Percentiles rank a stretch among this genome's conserved stretches.
Evolutionary conservation across 352 stramenopile genomes (phyloP).

Genomic region (Globisporangium paddicum): DNA sequence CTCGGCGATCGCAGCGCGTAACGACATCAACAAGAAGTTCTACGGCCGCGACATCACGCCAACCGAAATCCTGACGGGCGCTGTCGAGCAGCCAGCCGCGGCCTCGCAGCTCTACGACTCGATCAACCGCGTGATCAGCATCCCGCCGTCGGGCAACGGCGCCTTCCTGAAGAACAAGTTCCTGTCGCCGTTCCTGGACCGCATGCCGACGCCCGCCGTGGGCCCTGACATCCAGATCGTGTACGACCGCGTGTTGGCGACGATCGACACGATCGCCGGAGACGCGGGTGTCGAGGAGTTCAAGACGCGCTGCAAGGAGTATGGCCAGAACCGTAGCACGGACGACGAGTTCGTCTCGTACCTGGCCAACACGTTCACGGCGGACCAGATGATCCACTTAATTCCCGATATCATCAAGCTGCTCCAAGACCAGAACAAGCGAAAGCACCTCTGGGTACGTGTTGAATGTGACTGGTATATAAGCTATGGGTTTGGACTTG

Average conservation of each 20-base stretch:
- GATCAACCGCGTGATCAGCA: constrained; percentile 67
- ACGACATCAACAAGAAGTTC: constrained; percentile 86
- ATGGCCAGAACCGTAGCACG: constrained; percentile 74
- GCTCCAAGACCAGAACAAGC: constrained; percentile 77
- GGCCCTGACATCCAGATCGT: constrained; percentile 78
- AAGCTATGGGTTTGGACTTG: too few relatives aligned
- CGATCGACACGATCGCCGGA: constrained; percentile 62
- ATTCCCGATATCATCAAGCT: constrained; percentile 83
- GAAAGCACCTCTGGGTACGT: constrained; percentile 81
- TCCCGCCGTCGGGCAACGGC: constrained; percentile 55
- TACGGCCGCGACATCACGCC: constrained; percentile 85
- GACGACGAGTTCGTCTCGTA: constrained; percentile 70
- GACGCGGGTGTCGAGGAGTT: constrained; percentile 68
- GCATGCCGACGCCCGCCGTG: constrained; percentile 64
- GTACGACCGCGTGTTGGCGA: constrained; percentile 76
- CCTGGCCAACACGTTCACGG: constrained; percentile 63
- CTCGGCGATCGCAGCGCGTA: constrained; percentile 69
- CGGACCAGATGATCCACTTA: constrained; percentile 64
- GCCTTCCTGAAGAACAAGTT: constrained; percentile 56
- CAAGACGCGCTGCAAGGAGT: constrained; percentile 84
- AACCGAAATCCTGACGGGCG: constrained; percentile 78
- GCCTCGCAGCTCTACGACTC: constrained; percentile 80
- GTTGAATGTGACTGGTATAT: too few relatives aligned
- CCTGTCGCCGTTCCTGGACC: constrained; percentile 62
- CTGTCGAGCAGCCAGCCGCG: constrained; percentile 76